Conservation (phyloP, 2,329 filamentous ascomycete species). For the Verruconis gallopava region DNA sequence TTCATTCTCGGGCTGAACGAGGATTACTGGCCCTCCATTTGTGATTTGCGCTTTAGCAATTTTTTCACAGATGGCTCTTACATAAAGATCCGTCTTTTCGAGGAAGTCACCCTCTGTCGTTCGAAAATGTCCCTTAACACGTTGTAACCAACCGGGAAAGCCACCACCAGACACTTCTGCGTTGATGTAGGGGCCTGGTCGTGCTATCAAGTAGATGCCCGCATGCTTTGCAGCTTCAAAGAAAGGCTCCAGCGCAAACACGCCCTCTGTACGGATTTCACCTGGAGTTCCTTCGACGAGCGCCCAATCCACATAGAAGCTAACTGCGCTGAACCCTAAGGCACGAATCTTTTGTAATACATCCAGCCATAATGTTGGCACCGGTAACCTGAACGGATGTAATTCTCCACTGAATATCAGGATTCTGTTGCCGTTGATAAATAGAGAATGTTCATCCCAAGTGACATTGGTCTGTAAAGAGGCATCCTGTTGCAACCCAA, state of each 20-base stretch:
- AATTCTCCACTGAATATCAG: slow-evolving; percentile 64
- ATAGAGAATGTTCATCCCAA: slow-evolving; percentile 42
- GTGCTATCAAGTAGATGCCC: slow-evolving; percentile 63
- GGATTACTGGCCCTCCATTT: slow-evolving; percentile 66
- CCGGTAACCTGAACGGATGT: slow-evolving; percentile 54
- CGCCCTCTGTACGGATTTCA: slow-evolving; percentile 54
- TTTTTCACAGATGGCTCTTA: slow-evolving; percentile 46
- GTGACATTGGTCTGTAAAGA: slow-evolving; percentile 32
- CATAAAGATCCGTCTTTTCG: slow-evolving; percentile 50
- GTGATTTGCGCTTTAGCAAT: slow-evolving; percentile 70
- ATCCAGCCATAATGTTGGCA: slow-evolving; percentile 53
- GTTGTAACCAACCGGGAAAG: slow-evolving; percentile 67
- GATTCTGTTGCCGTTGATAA: slow-evolving; percentile 37
- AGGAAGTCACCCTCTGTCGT: slow-evolving; percentile 51
- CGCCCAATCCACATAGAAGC: slow-evolving; percentile 71
- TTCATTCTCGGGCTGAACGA: slow-evolving; percentile 74
- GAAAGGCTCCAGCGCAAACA: slow-evolving; percentile 62
- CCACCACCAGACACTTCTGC: slow-evolving; percentile 66
- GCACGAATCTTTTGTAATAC: slow-evolving; percentile 74
- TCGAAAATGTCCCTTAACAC: slow-evolving; percentile 50
- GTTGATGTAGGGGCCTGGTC: slow-evolving; percentile 63
- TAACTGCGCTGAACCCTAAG: slow-evolving; percentile 65
- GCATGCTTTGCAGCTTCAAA: slow-evolving; percentile 61
- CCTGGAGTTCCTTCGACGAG: slow-evolving; percentile 62
- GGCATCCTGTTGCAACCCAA: slow-evolving; percentile 23